These are phyloP conservation scores for Intubia oerlemansii DNA, from an alignment of 2,329 filamentous ascomycete genomes.

Conservation along the genomic window DNA sequence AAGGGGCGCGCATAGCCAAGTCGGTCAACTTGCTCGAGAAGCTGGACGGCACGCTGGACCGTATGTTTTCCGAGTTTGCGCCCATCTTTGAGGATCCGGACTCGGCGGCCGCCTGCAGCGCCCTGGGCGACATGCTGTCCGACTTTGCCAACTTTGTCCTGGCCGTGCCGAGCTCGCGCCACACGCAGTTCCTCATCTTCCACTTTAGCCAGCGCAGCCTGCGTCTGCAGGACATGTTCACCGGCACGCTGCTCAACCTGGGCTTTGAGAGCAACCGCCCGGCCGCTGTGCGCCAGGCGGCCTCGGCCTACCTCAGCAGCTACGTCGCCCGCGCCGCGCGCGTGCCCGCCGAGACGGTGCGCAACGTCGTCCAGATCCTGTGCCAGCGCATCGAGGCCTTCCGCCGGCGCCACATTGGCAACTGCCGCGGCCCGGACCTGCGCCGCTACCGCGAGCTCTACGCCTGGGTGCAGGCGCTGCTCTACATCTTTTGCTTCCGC, in stretches of 20 bases:
- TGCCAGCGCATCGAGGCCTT: conserved; percentile 57
- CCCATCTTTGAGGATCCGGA: conserved; percentile 49
- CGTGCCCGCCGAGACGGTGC: conserved; percentile 55
- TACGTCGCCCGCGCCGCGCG: conserved; percentile 82
- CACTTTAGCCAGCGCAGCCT: conserved; percentile 77
- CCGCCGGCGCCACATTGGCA: conserved; percentile 47
- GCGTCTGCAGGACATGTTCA: conserved; percentile 61
- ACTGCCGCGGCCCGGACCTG: conserved; percentile 68
- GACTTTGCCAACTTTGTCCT: conserved; percentile 80
- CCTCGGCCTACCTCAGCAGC: conserved; percentile 80
- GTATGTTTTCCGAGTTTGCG: conserved; percentile 67
- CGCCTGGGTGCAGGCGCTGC: conserved; percentile 64
- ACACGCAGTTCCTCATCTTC: conserved; percentile 90
- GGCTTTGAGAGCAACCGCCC: conserved; percentile 51
- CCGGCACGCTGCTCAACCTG: conserved; percentile 52
- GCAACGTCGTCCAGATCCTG: conserved; percentile 61
- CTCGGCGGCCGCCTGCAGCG: conserved; percentile 45
- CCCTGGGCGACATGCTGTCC: conserved; percentile 58
- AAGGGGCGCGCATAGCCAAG: conserved; percentile 41
- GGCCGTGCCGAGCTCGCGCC: conserved; percentile 75
- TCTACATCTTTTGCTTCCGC: conserved; percentile 95
- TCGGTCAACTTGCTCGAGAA: conserved; percentile 73
- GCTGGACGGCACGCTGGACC: conserved; percentile 75
- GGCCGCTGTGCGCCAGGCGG: conserved; percentile 57
- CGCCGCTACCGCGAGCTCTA: conserved; percentile 73